A percentile compares a stretch with the other conserved stretches of the same genome.
phyloP scores from a whole-genome alignment of 352 stramenopile species.

The Phytopythium delawarense region DNA sequence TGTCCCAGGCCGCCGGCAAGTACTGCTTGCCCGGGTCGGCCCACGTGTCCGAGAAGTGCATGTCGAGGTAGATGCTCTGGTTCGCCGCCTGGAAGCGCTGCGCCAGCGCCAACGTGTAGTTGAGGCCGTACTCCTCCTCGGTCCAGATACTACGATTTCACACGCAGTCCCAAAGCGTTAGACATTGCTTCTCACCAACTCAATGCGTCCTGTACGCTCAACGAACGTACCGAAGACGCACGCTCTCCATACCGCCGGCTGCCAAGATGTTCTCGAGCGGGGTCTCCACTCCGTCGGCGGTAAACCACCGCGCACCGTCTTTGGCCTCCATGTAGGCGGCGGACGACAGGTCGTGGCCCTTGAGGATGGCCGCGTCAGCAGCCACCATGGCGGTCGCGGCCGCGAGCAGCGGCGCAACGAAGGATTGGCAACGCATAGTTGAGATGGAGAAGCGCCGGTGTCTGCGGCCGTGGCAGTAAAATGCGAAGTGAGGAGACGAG shows the following conservation, averaged over 20 bases:
- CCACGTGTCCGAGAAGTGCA: constrained; percentile 36
- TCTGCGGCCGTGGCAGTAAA: not conserved
- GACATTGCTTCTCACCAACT: no score
- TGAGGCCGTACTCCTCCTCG: constrained; percentile 14
- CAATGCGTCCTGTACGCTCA: no score
- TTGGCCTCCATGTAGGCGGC: constrained; percentile 20
- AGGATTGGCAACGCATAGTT: not conserved
- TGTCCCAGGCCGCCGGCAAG: constrained; percentile 17
- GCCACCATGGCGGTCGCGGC: not conserved
- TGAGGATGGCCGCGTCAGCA: constrained; percentile 13
- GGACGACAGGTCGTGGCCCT: constrained; percentile 30
- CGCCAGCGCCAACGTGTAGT: constrained; percentile 23
- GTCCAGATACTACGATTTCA: constrained; percentile 17
- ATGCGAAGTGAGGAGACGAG: not conserved
- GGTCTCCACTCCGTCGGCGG: constrained; percentile 7
- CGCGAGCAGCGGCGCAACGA: not conserved
- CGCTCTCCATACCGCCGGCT: constrained; percentile 26
- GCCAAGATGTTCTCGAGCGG: constrained; percentile 27
- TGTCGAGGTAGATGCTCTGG: constrained; percentile 29
- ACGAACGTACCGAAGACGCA: constrained; percentile 1
- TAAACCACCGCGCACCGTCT: constrained; percentile 18
- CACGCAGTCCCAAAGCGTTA: not conserved
- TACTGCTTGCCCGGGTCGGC: constrained; percentile 18
- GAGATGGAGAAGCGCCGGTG: not conserved
- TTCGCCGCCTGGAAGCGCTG: constrained; percentile 21